These are phyloP conservation scores for Selaginella moellendorffii DNA, from an alignment of 75 land plant species.

Conservation along the genomic window DNA sequence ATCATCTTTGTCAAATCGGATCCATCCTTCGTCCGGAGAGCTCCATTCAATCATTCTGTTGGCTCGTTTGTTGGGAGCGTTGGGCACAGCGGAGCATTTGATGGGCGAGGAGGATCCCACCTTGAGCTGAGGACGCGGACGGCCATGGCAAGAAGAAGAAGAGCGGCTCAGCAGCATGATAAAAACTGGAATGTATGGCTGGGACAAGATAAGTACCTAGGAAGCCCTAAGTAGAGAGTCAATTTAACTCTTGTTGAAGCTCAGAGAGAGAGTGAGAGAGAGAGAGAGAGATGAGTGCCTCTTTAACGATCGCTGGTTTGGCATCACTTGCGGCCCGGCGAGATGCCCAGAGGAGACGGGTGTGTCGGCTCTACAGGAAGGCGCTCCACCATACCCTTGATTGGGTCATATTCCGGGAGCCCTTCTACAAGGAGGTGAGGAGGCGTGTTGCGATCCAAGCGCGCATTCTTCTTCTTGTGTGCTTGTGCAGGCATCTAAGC, in stretches of 20 bases:
- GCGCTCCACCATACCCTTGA: not conserved
- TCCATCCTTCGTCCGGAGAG: conserved; percentile 64
- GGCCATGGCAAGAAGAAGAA: too few species aligned
- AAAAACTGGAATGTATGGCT: too few species aligned
- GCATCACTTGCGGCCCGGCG: not conserved
- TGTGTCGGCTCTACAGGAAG: not conserved
- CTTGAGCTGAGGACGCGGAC: too few species aligned
- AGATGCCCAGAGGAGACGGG: not conserved
- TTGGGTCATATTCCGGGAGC: not conserved
- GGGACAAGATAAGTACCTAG: too few species aligned
- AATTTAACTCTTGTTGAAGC: too few species aligned
- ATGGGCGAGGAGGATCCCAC: too few species aligned
- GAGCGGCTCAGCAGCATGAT: too few species aligned
- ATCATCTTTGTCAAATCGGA: conserved; percentile 20
- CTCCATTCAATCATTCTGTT: conserved; percentile 76
- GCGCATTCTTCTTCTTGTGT: not conserved
- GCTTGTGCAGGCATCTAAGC: not conserved
- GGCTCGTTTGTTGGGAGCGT: too few species aligned
- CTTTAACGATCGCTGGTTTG: not conserved
- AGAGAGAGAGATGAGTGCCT: not conserved
- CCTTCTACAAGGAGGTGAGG: not conserved
- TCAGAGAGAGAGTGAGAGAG: too few species aligned
- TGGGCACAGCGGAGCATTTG: too few species aligned
- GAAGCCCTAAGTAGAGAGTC: too few species aligned
- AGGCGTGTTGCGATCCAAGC: not conserved